phyloP scores from a whole-genome alignment of 495 filamentous ascomycete species.

The Podospora pseudoanserina region DNA sequence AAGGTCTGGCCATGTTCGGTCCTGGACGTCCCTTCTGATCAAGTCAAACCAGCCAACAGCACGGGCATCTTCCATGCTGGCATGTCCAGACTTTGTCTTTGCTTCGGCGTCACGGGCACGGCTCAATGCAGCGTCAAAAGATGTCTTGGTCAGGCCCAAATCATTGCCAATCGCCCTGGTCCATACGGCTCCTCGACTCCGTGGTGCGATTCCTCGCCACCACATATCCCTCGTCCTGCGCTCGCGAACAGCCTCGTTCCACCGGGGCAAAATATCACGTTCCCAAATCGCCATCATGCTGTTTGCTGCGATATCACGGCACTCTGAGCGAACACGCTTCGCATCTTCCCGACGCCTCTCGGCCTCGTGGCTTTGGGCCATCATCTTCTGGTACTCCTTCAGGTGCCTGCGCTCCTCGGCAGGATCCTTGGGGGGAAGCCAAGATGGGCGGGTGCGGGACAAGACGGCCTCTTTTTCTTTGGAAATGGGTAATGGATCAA shows the following conservation, averaged over 20 bases:
- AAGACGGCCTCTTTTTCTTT: conserved; percentile 95
- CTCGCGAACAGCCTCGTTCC: conserved; percentile 70
- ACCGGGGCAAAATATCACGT: conserved; percentile 79
- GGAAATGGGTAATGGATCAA: conserved; percentile 90
- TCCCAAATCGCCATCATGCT: conserved; percentile 80
- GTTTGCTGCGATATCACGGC: conserved; percentile 57
- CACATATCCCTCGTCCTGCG: conserved; percentile 80
- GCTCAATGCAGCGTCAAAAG: conserved; percentile 73
- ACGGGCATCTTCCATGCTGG: conserved; percentile 44
- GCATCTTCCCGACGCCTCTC: conserved; percentile 53
- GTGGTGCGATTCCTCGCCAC: conserved; percentile 86
- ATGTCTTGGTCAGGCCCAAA: conserved; percentile 68
- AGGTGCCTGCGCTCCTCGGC: conserved; percentile 89
- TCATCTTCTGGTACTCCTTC: conserved; percentile 91
- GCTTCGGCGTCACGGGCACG: conserved; percentile 66
- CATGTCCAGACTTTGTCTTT: conserved; percentile 42
- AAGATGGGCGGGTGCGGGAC: conserved; percentile 85
- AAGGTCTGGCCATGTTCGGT: conserved; percentile 70
- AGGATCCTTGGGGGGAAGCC: conserved; percentile 91
- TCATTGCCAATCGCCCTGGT: conserved; percentile 83
- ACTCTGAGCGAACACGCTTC: conserved; percentile 45
- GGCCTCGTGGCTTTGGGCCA: conserved; percentile 73
- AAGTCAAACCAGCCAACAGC: conserved; percentile 57
- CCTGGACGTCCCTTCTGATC: conserved; percentile 65
- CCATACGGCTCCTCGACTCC: conserved; percentile 83